These are phyloP conservation scores for Amauroascus niger DNA, from an alignment of 2,329 filamentous ascomycete species.

Conservation along the genomic window DNA sequence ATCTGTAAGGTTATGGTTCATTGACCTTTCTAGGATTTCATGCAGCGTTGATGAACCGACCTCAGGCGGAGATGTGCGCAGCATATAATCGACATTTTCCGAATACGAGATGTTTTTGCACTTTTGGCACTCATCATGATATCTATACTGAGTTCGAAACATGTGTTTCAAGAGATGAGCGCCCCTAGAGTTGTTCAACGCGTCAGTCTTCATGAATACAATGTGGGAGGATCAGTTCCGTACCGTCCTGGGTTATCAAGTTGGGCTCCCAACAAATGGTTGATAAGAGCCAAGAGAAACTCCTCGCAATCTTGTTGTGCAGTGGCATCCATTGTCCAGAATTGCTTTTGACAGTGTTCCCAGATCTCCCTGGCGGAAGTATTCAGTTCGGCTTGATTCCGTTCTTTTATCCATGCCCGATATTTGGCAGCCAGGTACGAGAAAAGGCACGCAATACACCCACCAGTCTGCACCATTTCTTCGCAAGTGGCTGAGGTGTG, in stretches of 20 bases:
- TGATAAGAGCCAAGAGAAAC: slow-evolving; percentile 11
- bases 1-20: background rate
- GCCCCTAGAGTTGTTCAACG: background rate
- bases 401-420: background rate
- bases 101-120: slow-evolving; percentile 2
- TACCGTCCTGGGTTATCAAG: slow-evolving; percentile 1
- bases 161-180: slow-evolving; percentile 7
- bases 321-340: background rate
- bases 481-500: slow-evolving; percentile 4
- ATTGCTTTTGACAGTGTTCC: background rate
- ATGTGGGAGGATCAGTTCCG: background rate
- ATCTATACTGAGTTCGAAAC: slow-evolving; percentile 9
- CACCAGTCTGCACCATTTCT: background rate
- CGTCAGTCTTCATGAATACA: background rate
- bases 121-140: slow-evolving; percentile 7
- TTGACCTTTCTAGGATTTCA: background rate
- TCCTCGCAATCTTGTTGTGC: slow-evolving; percentile 14
- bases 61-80: background rate
- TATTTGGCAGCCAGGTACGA: slow-evolving; percentile 8
- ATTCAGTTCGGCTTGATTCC: slow-evolving; percentile 2
- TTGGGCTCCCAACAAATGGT: background rate
- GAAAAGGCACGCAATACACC: slow-evolving; percentile 12
- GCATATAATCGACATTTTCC: background rate
- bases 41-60: background rate
- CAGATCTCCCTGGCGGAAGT: background rate